A percentile compares a stretch with the other conserved stretches of the same genome.
phyloP scores from a whole-genome alignment of 2,329 filamentous ascomycete genomes.

The Curvularia sp. region DNA sequence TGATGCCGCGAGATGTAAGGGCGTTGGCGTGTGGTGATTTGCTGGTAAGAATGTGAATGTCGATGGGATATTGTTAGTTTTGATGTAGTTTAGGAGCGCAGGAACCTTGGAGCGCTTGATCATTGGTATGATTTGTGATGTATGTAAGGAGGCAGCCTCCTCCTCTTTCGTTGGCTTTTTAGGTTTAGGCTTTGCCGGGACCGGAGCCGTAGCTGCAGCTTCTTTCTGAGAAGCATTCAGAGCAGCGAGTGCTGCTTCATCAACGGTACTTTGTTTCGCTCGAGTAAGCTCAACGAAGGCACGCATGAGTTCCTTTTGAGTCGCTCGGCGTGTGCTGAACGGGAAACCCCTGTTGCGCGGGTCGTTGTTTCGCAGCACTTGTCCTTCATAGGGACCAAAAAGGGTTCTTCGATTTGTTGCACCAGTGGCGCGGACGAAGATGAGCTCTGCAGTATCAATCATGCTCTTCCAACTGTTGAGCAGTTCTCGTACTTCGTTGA shows the following conservation, averaged over 20 bases:
- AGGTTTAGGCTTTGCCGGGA: conserved; percentile 56
- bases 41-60: conserved; percentile 78
- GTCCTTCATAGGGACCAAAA: conserved; percentile 89
- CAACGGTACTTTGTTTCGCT: conserved; percentile 81
- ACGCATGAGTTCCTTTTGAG: conserved; percentile 92
- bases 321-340: conserved; percentile 89
- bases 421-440: conserved; percentile 91
- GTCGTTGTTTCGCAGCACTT: conserved; percentile 82
- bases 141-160: conserved; percentile 81
- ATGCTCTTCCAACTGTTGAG: conserved; percentile 84
- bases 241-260: conserved; percentile 66
- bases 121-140: conserved; percentile 84
- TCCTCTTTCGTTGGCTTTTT: conserved; percentile 80
- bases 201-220: conserved; percentile 46
- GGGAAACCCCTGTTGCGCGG: conserved; percentile 84
- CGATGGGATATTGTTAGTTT: conserved; percentile 73
- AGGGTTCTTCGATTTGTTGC: conserved; percentile 84
- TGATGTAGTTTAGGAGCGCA: conserved; percentile 82
- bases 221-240: conserved; percentile 57
- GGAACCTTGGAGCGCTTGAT: conserved; percentile 90
- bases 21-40: conserved; percentile 79
- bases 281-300: conserved; percentile 93
- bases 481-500: conserved; percentile 84
- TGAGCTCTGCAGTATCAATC: conserved; percentile 81
- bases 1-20: conserved; percentile 84